A percentile compares a stretch with the other conserved stretches of the same genome.
These are phyloP conservation scores for Stylonectria norvegica DNA, from an alignment of 2,329 filamentous ascomycete species.

Conservation along the genomic window DNA sequence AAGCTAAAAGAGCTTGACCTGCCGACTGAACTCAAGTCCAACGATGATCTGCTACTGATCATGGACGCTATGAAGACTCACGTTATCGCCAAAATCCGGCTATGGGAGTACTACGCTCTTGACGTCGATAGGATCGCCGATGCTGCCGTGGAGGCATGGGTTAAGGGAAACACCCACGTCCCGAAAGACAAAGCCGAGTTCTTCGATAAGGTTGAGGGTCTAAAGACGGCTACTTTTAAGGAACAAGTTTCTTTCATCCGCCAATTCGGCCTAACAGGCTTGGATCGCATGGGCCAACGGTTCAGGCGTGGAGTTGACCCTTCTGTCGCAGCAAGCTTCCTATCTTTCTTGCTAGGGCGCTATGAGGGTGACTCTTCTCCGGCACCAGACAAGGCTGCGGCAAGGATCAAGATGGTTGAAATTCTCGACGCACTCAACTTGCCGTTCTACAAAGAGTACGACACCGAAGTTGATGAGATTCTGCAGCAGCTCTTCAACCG, in stretches of 20 bases:
- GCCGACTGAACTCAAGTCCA: conserved; percentile 67
- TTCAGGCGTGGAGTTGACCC: conserved; percentile 71
- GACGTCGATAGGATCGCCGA: conserved; percentile 72
- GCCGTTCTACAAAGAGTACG: conserved; percentile 87
- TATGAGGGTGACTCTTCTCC: conserved; percentile 48
- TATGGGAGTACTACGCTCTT: conserved; percentile 93
- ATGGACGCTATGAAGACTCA: conserved; percentile 82
- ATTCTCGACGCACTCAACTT: conserved; percentile 84
- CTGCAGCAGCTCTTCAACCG: conserved; percentile 90
- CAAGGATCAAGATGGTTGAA: conserved; percentile 53
- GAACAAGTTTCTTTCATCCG: conserved; percentile 61
- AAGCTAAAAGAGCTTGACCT: conserved; percentile 69
- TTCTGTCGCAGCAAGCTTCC: conserved; percentile 59
- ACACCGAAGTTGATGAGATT: conserved; percentile 76
- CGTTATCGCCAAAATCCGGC: conserved; percentile 70
- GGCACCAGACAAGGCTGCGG: conserved; percentile 46
- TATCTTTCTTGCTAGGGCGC: conserved; percentile 50
- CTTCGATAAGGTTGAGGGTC: conserved; percentile 42
- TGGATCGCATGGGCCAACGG: conserved; percentile 73
- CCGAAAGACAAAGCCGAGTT: conserved; percentile 41
- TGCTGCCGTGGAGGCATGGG: conserved; percentile 70
- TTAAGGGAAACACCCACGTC: conserved; percentile 53
- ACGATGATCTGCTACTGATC: conserved; percentile 71
- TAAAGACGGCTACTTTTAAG: conserved; percentile 44
- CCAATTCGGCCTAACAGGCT: conserved; percentile 66